Percentiles rank a stretch among this genome's conserved stretches.
These are phyloP conservation scores for Rubia tinctorum DNA, from an alignment of 305 asterid species.

Conservation along the genomic window DNA sequence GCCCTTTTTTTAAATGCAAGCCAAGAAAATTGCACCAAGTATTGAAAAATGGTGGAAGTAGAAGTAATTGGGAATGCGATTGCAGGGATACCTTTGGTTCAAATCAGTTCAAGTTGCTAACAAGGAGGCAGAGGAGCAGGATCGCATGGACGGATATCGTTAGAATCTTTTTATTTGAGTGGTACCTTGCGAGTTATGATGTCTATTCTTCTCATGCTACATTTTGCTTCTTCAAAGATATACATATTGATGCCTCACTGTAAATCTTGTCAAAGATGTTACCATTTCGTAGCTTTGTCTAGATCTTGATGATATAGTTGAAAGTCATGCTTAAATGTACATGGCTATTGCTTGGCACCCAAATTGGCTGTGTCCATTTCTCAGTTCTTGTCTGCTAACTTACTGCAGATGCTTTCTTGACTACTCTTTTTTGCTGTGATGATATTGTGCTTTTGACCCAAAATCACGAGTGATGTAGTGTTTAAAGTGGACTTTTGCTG, in stretches of 20 bases:
- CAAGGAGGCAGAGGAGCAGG: conserved; percentile 96
- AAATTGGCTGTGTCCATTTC: background rate
- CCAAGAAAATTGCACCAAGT: background rate
- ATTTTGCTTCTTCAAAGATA: conserved; percentile 4
- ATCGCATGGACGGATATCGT: conserved; percentile 76
- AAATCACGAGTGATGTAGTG: background rate
- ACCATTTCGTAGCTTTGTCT: background rate
- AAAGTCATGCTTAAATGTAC: background rate
- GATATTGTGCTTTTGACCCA: background rate
- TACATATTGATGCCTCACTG: background rate
- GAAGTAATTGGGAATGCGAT: conserved; percentile 8
- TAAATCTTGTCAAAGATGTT: background rate
- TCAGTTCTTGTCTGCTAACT: background rate
- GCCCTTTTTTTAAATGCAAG: background rate
- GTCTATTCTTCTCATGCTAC: background rate
- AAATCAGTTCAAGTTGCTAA: conserved; percentile 89
- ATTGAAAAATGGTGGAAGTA: background rate
- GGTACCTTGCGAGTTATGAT: background rate
- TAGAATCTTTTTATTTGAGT: conserved; percentile 17
- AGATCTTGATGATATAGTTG: background rate
- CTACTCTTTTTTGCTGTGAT: background rate
- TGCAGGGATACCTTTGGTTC: conserved; percentile 93
- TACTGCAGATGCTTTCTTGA: background rate
- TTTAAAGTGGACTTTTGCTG: background rate
- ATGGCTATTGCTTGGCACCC: background rate